Evolutionary conservation across 2,329 filamentous ascomycete species (phyloP).

Genomic region (Canariomyces notabilis): DNA sequence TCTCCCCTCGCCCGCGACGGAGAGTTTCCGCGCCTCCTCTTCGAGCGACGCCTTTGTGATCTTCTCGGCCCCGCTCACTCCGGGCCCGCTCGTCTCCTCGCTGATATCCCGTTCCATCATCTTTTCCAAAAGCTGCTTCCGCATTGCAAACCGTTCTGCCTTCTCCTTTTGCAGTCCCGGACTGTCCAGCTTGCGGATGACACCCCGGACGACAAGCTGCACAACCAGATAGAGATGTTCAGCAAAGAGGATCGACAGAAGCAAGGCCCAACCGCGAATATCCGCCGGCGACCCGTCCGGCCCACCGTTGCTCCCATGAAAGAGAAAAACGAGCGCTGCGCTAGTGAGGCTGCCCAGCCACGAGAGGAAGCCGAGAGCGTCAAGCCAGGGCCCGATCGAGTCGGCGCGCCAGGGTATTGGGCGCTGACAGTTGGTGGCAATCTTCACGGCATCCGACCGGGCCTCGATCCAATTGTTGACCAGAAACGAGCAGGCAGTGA

Average conservation of each 20-base stretch:
- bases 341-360: constrained; percentile 90
- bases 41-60: constrained; percentile 63
- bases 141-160: constrained; percentile 71
- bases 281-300: constrained; percentile 61
- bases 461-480: constrained; percentile 96
- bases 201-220: constrained; percentile 65
- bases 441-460: constrained; percentile 89
- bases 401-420: constrained; percentile 87
- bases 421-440: constrained; percentile 81
- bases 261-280: constrained; percentile 73
- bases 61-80: constrained; percentile 50
- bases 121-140: constrained; percentile 74
- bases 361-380: constrained; percentile 79
- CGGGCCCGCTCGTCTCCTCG: constrained; percentile 29
- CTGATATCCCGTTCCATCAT: constrained; percentile 56
- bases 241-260: constrained; percentile 76
- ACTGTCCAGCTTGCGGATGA: constrained; percentile 75
- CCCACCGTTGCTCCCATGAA: constrained; percentile 63
- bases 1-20: constrained; percentile 43
- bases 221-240: constrained; percentile 87
- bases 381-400: constrained; percentile 89
- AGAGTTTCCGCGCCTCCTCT: constrained; percentile 53
- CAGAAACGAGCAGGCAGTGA: constrained; percentile 84
- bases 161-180: constrained; percentile 82
- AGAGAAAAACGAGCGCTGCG: constrained; percentile 84